Percentiles rank a stretch among this genome's conserved stretches.
Conservation (phyloP, 257 asterid species). For the Gardenia jasminoides region DNA sequence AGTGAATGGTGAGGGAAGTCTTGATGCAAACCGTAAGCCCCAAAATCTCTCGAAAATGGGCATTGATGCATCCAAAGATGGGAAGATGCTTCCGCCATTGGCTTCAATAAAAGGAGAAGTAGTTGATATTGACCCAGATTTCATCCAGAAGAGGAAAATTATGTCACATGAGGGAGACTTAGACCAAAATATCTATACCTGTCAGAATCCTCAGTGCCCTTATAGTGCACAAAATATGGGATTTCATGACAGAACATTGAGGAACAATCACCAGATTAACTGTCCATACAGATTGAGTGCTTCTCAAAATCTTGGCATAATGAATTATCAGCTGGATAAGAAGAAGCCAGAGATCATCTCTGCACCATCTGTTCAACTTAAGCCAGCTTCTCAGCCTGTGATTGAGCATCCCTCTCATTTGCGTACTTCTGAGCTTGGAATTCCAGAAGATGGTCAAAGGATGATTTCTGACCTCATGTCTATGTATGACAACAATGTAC, state of each 20-base stretch:
- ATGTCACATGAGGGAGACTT: background rate
- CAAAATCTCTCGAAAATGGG: background rate
- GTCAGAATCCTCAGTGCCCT: slow-evolving; percentile 21
- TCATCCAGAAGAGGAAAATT: background rate
- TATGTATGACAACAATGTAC: slow-evolving; percentile 48
- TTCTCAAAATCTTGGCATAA: slow-evolving; percentile 44
- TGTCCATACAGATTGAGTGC: slow-evolving; percentile 8
- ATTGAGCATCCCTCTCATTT: slow-evolving; percentile 29
- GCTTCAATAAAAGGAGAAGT: background rate
- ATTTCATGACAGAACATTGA: slow-evolving; percentile 16
- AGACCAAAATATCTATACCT: slow-evolving; percentile 7
- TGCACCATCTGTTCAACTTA: slow-evolving; percentile 42
- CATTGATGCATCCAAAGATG: background rate
- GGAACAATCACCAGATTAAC: slow-evolving; percentile 24
- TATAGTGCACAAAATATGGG: slow-evolving; percentile 16
- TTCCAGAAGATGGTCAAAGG: slow-evolving; percentile 79
- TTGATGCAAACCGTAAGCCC: background rate
- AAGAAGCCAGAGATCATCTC: slow-evolving; percentile 42
- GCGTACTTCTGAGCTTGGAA: slow-evolving; percentile 54
- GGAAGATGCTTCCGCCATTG: background rate
- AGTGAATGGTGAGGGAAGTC: slow-evolving; percentile 18
- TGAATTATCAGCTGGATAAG: slow-evolving; percentile 12
- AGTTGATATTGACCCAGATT: background rate
- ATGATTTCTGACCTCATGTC: slow-evolving; percentile 68
- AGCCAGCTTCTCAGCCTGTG: slow-evolving; percentile 24